Base-by-base conservation (phyloP, 1,139 yeast genomes). In the Waltiozyma sp. region DNA sequence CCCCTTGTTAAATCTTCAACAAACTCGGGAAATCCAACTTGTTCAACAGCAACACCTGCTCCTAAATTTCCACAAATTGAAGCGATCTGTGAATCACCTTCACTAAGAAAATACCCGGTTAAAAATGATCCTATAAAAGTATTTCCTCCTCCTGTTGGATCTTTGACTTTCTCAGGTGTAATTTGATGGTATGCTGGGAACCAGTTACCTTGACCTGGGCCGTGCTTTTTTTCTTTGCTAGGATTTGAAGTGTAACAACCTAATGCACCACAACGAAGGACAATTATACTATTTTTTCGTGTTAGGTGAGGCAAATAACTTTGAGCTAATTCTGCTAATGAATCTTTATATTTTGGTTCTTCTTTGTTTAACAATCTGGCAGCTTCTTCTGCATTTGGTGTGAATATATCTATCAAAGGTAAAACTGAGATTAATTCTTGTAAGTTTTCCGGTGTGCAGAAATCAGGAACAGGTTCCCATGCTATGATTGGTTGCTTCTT, bases 141-240 rank as follows among this genome's bases (percentile, higher is more conserved):
- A 58, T 89, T 89, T 0, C 97, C 97, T 3, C 95, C 96, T 0
- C 97, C 97, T 0, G 96, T 89, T 0, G 95, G 95, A 59, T 89
- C 97, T 2, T 77, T 64, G 1, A 88, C 91, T 33, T 63, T 61
- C 3, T 54, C 50, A 46, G 60, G 66, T 39, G 60, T 62, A 15
- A 56, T 54, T 1, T 38, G 28, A 56, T 86, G 95, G 57, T 81
- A 89, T 0, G 96, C 88, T 0, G 93, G 91, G 28, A 77, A 70
- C 74, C 78, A 15, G 13, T 11, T 26, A 7, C 28, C n/a, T 26
- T n/a, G n/a, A n/a, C 28, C 28, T 21, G 23, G 4, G 4, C 23
- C 23, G 8, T 21, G 8, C 23, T 21, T 21, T 5, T 21, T 4
- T 26, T 26, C 14, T 26, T 26, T 6, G 4, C 10, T 13, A 60